Percentiles rank a stretch among this genome's conserved stretches.
Conservation (phyloP, 352 stramenopile genomes). For the Phytopythium chamaehyphon region DNA sequence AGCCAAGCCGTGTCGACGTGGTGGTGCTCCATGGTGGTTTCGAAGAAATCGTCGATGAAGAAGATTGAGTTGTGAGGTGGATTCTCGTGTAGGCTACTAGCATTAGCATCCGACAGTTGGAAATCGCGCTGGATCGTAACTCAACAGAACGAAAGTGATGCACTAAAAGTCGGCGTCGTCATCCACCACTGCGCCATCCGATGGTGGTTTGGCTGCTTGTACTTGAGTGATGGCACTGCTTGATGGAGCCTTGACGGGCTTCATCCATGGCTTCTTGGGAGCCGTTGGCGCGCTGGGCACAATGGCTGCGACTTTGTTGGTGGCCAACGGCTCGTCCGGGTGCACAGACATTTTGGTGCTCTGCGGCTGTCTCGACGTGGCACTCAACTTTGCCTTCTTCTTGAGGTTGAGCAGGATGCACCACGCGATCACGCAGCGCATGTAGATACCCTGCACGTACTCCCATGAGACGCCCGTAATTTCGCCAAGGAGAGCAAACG, state of each 20-base stretch:
- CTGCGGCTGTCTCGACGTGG: neutral
- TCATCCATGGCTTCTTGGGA: conserved; percentile 2
- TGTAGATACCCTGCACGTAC: conserved; percentile 14
- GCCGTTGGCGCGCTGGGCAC: neutral
- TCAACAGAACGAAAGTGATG: too few relatives aligned
- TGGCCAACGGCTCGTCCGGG: neutral
- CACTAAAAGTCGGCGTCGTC: conserved; percentile 1
- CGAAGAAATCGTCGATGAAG: neutral
- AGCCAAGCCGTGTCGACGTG: neutral
- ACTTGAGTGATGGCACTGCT: neutral
- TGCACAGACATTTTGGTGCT: neutral
- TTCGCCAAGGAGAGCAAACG: conserved; percentile 7
- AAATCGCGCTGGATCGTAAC: too few relatives aligned
- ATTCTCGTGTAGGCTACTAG: too few relatives aligned
- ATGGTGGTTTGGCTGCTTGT: neutral
- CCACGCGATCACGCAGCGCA: conserved; percentile 7
- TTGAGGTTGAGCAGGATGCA: conserved; percentile 16
- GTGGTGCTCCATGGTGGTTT: too few relatives aligned
- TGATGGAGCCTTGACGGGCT: neutral
- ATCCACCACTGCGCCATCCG: neutral
- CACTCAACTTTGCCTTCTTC: conserved; percentile 7
- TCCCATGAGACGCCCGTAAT: conserved; percentile 13
- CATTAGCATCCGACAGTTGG: too few relatives aligned
- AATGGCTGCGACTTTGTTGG: neutral
- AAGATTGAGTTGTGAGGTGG: too few relatives aligned